phyloP scores from a whole-genome alignment of 176 grass and related monocot genomes.

The Panicum miliaceum region DNA sequence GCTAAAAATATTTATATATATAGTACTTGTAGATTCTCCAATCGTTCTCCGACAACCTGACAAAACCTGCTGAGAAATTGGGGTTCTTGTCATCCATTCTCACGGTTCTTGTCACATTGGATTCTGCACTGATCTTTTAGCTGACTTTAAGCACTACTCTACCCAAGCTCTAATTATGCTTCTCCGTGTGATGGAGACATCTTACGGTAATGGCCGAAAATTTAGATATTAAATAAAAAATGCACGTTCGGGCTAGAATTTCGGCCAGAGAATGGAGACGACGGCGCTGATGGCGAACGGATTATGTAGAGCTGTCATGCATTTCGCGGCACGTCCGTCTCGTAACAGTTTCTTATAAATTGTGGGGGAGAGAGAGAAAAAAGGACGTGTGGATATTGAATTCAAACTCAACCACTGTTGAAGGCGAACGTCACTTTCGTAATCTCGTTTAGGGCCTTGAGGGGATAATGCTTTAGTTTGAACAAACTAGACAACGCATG shows the following conservation, averaged over 20 bases:
- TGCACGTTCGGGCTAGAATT: not conserved
- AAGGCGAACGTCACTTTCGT: not conserved
- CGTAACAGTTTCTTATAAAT: not conserved
- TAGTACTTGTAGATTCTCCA: not conserved
- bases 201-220: not conserved
- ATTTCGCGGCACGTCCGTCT: constrained; percentile 11
- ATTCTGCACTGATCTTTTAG: not conserved
- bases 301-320: constrained; percentile 32
- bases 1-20: not conserved
- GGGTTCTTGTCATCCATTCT: constrained; percentile 6
- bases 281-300: not conserved
- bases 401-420: not conserved
- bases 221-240: too few species aligned
- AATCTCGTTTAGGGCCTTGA: not conserved
- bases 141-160: not conserved
- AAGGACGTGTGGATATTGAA: not conserved
- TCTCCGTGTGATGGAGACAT: not conserved
- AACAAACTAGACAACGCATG: not conserved
- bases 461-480: not conserved
- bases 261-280: not conserved
- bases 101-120: not conserved
- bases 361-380: not conserved
- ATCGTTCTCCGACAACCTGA: constrained; percentile 16
- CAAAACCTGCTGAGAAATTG: constrained; percentile 2
- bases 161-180: not conserved